Conservation (phyloP, 345 rosid species). For the Brassica napus region Da-Ae NC_063435.1:8530501-8531000, state of each 20-base stretch:
- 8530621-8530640: slow-evolving; percentile 52
- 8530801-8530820: slow-evolving; percentile 89
- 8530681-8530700: slow-evolving; percentile 68
- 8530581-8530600: slow-evolving; percentile 50
- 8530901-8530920: slow-evolving; percentile 59
- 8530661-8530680: slow-evolving; percentile 61
- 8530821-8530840: slow-evolving; percentile 88
- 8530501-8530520: slow-evolving; percentile 44
- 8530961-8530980: slow-evolving; percentile 63
- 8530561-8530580: slow-evolving; percentile 65
- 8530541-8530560: slow-evolving; percentile 45
- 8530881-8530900: slow-evolving; percentile 75
- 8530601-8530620: slow-evolving; percentile 45
- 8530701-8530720: slow-evolving; percentile 97
- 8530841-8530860: slow-evolving; percentile 79
- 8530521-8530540: slow-evolving; percentile 44
- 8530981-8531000: slow-evolving; percentile 66
- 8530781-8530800: slow-evolving; percentile 76
- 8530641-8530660: slow-evolving; percentile 62
- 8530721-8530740: slow-evolving; percentile 91
- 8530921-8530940: slow-evolving; percentile 39
- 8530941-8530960: slow-evolving; percentile 64
- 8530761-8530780: slow-evolving; percentile 78
- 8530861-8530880: slow-evolving; percentile 86
- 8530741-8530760: slow-evolving; percentile 80